Evolutionary conservation across 208 protist genomes (phyloP).

Genomic region (Crithidia brevicula): DNA sequence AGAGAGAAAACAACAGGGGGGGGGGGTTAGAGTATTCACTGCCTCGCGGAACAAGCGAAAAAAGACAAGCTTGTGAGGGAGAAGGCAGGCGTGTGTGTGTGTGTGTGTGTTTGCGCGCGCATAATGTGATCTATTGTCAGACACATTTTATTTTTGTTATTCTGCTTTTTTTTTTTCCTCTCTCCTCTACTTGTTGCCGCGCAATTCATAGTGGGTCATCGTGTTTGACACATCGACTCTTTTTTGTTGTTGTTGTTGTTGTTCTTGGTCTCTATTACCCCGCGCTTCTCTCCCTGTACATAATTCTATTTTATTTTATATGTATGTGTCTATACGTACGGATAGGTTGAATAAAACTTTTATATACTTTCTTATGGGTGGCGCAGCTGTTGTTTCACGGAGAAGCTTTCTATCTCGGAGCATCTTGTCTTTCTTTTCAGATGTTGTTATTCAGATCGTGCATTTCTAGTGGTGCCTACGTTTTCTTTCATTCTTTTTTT

Average conservation of each 20-base stretch:
- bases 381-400: too few species aligned
- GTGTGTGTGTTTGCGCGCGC: too few species aligned
- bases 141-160: slow-evolving; percentile 15
- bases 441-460: background rate
- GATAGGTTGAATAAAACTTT: too few species aligned
- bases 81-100: too few species aligned
- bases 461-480: background rate
- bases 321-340: slow-evolving; percentile 12
- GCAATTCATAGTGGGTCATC: slow-evolving; percentile 2
- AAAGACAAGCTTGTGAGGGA: too few species aligned
- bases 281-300: background rate
- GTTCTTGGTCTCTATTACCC: background rate
- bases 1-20: too few species aligned
- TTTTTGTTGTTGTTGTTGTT: background rate
- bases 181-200: too few species aligned
- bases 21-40: too few species aligned
- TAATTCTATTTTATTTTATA: slow-evolving; percentile 7
- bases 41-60: too few species aligned
- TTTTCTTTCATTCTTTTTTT: slow-evolving; percentile 4
- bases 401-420: too few species aligned
- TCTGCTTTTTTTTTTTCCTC: slow-evolving; percentile 5
- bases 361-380: too few species aligned
- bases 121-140: too few species aligned
- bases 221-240: background rate
- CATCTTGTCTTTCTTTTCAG: slow-evolving; percentile 2